Evolutionary conservation across 2,329 filamentous ascomycete genomes (phyloP), one percentile per base, ranked within the genome.

Genomic region (Fusarium caatingaense): DNA sequence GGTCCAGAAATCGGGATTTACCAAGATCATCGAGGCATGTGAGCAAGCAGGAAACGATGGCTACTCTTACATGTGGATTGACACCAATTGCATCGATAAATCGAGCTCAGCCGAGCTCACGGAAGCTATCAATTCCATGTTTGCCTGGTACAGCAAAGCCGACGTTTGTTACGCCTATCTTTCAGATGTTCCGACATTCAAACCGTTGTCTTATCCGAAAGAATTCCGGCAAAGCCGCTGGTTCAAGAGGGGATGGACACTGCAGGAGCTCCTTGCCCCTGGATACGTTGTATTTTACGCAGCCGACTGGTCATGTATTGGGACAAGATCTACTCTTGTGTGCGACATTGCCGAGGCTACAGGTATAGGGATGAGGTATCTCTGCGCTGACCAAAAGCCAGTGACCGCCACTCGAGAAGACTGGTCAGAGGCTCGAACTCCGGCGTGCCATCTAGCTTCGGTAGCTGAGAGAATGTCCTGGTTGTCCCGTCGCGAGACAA

Each of bases 381-480:
- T 37, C 18, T 12, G 34, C 1, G 3, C 34, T 1, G 6, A n/a
- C 10, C 18, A 7, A 12, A 4, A n/a, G 34, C 18, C 18, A n/a
- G 6, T 7, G 18, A 37, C 18, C 34, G 2, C 18, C 18, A 12
- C 18, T n/a, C 18, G 0, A n/a, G 34, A 37, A 7, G 10, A 37
- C 0, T n/a, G 34, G 34, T 37, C 34, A 12, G 18, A n/a, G 1
- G 18, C 6, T 37, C 10, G 34, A n/a, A 37, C 10, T 0, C 18
- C 18, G 3, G 5, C 6, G 18, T 37, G 34, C 10, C 18, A 37
- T 12, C 0, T 7, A 4, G 34, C 34, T 0, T 37, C 34, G 18
- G 34, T 37, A 12, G 18, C 34, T n/a, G 34, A 37, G 4, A 37
- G 34, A 12, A 37, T 37, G 34, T 37, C 34, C 10, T 37, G 34